Conservation (phyloP, 2,329 filamentous ascomycete genomes). For the Calonectria hawksworthii region DNA sequence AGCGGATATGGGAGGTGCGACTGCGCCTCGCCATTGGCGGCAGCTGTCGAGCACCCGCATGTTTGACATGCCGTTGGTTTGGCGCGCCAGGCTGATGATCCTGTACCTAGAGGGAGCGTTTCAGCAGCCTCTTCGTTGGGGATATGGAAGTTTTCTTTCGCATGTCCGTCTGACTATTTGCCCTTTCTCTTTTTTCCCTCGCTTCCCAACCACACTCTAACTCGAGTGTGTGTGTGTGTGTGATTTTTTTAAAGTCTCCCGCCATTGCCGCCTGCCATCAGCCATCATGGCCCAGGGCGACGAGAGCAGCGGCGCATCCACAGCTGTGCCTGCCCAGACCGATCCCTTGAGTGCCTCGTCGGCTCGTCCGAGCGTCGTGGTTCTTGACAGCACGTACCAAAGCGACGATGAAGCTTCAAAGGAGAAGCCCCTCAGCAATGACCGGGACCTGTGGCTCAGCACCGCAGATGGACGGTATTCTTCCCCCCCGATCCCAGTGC, state of each 20-base stretch:
- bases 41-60: constrained; percentile 36
- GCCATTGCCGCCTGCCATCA: constrained; percentile 6
- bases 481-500: constrained; percentile 60
- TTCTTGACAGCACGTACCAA: constrained; percentile 40
- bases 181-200: neutral
- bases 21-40: constrained; percentile 41
- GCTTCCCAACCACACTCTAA: neutral
- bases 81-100: constrained; percentile 32
- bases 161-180: constrained; percentile 18
- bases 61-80: constrained; percentile 40
- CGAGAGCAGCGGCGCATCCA: constrained; percentile 34
- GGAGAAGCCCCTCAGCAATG: constrained; percentile 45
- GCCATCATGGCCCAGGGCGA: constrained; percentile 37
- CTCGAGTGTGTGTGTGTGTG: neutral
- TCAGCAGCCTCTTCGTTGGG: constrained; percentile 18
- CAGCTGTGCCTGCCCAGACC: constrained; percentile 35
- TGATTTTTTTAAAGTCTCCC: constrained; percentile 13
- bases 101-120: constrained; percentile 23
- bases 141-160: constrained; percentile 32
- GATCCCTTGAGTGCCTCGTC: constrained; percentile 39
- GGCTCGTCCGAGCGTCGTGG: constrained; percentile 37
- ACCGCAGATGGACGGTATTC: constrained; percentile 64
- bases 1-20: constrained; percentile 34
- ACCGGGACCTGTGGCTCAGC: constrained; percentile 63
- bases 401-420: constrained; percentile 26